Conservation (phyloP, 805 yeast genomes). For the Wickerhamomyces hampshirensis region DNA sequence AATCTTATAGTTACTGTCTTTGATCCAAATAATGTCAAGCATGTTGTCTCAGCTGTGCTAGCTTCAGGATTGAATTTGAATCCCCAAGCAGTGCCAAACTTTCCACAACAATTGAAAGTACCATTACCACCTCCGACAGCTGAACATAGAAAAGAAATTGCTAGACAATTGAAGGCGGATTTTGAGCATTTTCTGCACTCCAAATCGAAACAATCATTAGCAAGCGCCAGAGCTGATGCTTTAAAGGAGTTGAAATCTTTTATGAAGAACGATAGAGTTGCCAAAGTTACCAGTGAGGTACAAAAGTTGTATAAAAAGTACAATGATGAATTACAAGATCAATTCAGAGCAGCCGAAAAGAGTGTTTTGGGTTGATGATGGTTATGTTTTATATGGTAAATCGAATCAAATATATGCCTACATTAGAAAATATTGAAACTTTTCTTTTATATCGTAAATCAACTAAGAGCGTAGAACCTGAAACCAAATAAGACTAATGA, state of each 20-base stretch:
- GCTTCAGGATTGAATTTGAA: conserved; percentile 68
- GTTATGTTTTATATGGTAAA: not conserved
- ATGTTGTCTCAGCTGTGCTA: conserved; percentile 65
- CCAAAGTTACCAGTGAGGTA: conserved; percentile 50
- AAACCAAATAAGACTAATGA: not conserved
- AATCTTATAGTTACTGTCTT: conserved; percentile 78
- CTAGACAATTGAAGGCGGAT: conserved; percentile 58
- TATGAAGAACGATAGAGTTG: conserved; percentile 49
- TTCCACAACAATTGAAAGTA: conserved; percentile 68
- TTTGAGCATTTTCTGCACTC: conserved; percentile 60
- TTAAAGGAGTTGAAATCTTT: conserved; percentile 47
- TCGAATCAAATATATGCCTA: too few relatives aligned
- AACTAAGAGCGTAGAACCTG: not conserved
- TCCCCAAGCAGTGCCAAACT: conserved; percentile 71
- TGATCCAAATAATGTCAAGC: conserved; percentile 71
- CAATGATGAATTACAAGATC: conserved; percentile 49
- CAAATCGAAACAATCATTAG: conserved; percentile 41
- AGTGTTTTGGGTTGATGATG: conserved; percentile 23
- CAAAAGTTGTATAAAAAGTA: conserved; percentile 70
- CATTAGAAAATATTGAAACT: too few relatives aligned
- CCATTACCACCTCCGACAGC: conserved; percentile 72
- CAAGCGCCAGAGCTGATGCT: conserved; percentile 53
- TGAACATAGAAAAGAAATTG: conserved; percentile 52
- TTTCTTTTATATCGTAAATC: too few relatives aligned
- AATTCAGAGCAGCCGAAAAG: conserved; percentile 53